Evolutionary conservation across 2,329 filamentous ascomycete genomes (phyloP).

Genomic region (Sarocladium strictum): DNA sequence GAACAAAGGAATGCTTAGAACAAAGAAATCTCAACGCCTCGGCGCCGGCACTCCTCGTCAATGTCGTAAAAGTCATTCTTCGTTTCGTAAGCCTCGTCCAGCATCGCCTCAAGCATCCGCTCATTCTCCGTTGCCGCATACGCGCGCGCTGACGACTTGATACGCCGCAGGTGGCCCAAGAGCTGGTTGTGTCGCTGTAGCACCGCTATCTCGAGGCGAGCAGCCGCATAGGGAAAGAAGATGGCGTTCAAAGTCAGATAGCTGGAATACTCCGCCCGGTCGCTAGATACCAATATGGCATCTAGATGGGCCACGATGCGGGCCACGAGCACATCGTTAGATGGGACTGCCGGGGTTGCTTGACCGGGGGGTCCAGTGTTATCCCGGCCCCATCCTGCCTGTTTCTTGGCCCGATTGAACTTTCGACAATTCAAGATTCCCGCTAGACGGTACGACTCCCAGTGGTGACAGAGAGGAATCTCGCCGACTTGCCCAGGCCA

Average conservation of each 20-base stretch:
- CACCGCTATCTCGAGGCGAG: constrained; percentile 18
- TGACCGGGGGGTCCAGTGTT: background rate
- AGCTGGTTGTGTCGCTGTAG: constrained; percentile 5
- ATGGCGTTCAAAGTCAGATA: constrained; percentile 20
- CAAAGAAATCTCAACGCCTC: constrained; percentile 13
- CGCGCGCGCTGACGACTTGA: constrained; percentile 8
- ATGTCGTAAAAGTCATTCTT: constrained; percentile 12
- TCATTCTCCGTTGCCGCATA: background rate
- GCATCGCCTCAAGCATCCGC: background rate
- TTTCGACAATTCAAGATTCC: constrained; percentile 18
- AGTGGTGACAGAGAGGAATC: constrained; percentile 21
- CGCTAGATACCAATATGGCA: constrained; percentile 15
- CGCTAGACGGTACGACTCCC: constrained; percentile 21
- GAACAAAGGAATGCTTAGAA: constrained; percentile 13
- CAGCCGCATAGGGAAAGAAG: constrained; percentile 20
- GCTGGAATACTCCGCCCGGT: constrained; percentile 12
- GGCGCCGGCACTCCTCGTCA: constrained; percentile 11
- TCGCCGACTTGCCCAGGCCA: constrained; percentile 22
- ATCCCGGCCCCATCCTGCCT: background rate
- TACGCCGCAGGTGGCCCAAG: constrained; percentile 14
- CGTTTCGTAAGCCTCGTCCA: constrained; percentile 12
- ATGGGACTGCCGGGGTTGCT: background rate
- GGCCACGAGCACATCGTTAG: constrained; percentile 16
- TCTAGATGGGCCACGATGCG: constrained; percentile 20
- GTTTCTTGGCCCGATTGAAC: constrained; percentile 6